Evolutionary conservation across 495 filamentous ascomycete genomes (phyloP).

Genomic region (Aspergillus hancockii): DNA sequence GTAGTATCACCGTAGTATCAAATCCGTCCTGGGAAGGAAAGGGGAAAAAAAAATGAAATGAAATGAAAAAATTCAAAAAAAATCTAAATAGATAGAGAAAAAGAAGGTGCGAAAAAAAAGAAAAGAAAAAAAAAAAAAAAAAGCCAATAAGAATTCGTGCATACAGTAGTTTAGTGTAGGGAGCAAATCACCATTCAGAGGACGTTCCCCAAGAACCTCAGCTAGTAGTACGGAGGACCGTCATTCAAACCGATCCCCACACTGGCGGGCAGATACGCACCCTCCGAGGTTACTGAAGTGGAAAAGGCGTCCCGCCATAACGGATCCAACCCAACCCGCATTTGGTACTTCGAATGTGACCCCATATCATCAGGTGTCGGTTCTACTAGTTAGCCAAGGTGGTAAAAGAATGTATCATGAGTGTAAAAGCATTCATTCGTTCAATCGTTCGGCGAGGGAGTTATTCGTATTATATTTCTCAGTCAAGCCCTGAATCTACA

Average conservation of each 20-base stretch:
- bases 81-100: conserved; percentile 6
- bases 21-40: neutral
- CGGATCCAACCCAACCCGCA: neutral
- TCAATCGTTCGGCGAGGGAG: no score
- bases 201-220: neutral
- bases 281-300: neutral
- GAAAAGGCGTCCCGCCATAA: no score
- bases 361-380: neutral
- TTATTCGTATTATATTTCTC: no score
- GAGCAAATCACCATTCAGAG: neutral
- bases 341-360: neutral
- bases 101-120: conserved; percentile 2
- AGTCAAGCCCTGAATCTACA: no score
- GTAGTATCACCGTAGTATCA: neutral
- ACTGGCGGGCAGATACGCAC: neutral
- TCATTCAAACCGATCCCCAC: neutral
- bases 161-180: neutral
- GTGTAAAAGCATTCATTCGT: no score
- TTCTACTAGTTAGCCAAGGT: neutral
- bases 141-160: neutral
- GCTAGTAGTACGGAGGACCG: neutral
- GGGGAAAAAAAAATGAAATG: neutral
- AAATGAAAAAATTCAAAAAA: conserved; percentile 2
- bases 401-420: no score
- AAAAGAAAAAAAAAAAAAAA: neutral